A percentile compares a stretch with the other conserved stretches of the same genome.
Conservation (phyloP, 108 stramenopile species). For the Aurantiochytrium sp. region DNA sequence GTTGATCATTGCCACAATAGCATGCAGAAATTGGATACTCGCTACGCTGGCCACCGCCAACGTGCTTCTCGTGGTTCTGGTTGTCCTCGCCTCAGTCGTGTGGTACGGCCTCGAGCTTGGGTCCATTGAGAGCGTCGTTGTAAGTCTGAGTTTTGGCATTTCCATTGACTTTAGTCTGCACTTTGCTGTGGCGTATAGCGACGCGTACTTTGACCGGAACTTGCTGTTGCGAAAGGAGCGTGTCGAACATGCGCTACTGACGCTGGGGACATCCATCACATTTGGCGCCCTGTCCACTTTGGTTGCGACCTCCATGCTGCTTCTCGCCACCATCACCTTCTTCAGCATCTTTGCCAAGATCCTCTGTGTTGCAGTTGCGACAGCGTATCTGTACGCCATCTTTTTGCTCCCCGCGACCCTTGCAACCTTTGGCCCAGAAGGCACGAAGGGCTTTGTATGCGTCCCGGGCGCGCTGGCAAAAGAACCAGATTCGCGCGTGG, state of each 20-base stretch:
- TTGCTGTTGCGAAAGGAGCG: background rate
- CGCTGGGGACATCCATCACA: background rate
- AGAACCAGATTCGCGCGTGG: too few species aligned
- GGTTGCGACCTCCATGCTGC: background rate
- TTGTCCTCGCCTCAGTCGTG: background rate
- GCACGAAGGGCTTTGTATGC: background rate
- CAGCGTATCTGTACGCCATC: background rate
- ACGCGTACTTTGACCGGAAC: background rate
- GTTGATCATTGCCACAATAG: background rate
- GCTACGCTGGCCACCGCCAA: background rate
- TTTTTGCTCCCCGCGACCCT: background rate
- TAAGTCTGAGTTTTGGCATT: background rate
- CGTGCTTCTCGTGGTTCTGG: background rate
- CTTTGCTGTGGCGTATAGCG: conserved; percentile 16
- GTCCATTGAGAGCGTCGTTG: background rate
- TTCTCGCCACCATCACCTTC: background rate
- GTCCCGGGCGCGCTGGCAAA: too few species aligned
- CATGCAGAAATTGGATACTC: background rate
- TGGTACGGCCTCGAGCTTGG: background rate
- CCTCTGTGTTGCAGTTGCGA: background rate
- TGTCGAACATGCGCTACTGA: background rate
- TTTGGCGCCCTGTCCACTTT: background rate
- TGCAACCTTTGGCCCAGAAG: background rate
- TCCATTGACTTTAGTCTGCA: conserved; percentile 30
- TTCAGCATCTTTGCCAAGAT: background rate